Evolutionary conservation across 441 rosid species (phyloP).

Genomic region (Brassica hybrid): DNA sequence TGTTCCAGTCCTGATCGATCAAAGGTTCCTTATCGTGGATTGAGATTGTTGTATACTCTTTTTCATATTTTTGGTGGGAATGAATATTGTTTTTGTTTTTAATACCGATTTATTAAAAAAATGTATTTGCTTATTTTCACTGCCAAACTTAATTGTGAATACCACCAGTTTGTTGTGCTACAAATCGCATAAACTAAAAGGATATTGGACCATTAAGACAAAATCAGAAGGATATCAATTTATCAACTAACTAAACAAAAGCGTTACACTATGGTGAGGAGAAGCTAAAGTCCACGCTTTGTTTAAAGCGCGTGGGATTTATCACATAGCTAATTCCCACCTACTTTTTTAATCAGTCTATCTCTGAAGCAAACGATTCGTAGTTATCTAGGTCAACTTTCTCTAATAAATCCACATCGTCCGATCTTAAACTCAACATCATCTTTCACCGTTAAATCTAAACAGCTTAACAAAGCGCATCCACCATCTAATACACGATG

Average conservation of each 20-base stretch:
- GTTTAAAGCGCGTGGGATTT: slow-evolving; percentile 47
- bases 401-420: slow-evolving; percentile 24
- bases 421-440: neutral
- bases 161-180: neutral
- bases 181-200: slow-evolving; percentile 1
- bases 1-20: neutral
- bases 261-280: neutral
- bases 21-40: neutral
- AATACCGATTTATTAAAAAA: neutral
- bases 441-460: slow-evolving; percentile 13
- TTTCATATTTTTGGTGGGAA: too few relatives aligned
- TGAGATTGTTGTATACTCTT: neutral
- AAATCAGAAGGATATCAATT: neutral
- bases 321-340: slow-evolving; percentile 16
- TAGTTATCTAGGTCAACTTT: slow-evolving; percentile 29
- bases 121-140: slow-evolving; percentile 11
- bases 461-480: neutral
- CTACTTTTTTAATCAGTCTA: slow-evolving; percentile 37
- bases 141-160: neutral
- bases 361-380: slow-evolving; percentile 19
- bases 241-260: neutral
- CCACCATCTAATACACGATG: neutral
- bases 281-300: slow-evolving; percentile 34
- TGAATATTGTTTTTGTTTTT: neutral
- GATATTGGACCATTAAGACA: neutral